Conservation (phyloP, 495 filamentous ascomycete species). For the Tetracladium setigerum region DNA sequence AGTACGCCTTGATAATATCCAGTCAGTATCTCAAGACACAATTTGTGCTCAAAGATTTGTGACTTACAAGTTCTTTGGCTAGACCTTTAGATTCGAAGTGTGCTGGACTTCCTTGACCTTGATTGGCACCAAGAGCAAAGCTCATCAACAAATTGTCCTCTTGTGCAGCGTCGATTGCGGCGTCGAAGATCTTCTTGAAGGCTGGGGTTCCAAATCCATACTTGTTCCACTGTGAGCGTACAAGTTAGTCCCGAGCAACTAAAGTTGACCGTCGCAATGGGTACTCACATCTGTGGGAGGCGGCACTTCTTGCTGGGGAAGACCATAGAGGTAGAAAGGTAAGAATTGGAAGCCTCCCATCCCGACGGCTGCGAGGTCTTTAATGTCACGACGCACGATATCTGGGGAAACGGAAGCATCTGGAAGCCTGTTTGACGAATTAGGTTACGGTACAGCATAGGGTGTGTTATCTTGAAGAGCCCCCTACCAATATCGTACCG, state of each 20-base stretch:
- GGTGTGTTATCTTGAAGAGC: no score
- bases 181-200: constrained; percentile 30
- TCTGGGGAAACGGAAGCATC: constrained; percentile 31
- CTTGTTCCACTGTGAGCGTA: no score
- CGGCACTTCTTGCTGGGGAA: not conserved
- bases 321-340: constrained; percentile 34
- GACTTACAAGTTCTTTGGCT: not conserved
- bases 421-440: constrained; percentile 29
- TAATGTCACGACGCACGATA: constrained; percentile 28
- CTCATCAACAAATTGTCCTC: constrained; percentile 36
- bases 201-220: constrained; percentile 41
- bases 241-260: constrained; percentile 26
- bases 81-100: not conserved
- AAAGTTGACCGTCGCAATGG: no score
- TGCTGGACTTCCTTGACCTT: constrained; percentile 41
- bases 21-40: no score
- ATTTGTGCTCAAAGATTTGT: not conserved
- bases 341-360: constrained; percentile 37
- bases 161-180: constrained; percentile 28
- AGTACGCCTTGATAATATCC: not conserved
- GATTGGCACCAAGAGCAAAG: constrained; percentile 40
- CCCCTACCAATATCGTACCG: constrained; percentile 9
- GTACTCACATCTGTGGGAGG: not conserved
- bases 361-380: constrained; percentile 25
- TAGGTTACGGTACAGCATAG: no score